Evolutionary conservation across 164 flowering plant genomes (phyloP).

Genomic region (Tetrastigma voinierianum): DNA sequence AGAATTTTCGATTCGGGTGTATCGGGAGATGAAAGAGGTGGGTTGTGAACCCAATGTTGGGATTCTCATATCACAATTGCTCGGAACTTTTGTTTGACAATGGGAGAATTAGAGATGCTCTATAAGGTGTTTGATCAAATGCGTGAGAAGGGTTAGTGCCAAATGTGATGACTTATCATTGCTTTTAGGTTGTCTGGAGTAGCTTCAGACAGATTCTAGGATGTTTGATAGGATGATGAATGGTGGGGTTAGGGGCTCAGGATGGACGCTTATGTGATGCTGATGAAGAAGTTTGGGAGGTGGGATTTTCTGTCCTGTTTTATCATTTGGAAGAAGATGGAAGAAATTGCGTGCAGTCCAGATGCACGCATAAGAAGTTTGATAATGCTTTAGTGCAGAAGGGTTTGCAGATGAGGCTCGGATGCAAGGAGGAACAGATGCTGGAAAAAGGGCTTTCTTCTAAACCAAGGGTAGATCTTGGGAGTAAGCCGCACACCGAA

Average conservation of each 20-base stretch:
- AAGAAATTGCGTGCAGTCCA: slow-evolving; percentile 71
- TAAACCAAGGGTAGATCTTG: slow-evolving; percentile 67
- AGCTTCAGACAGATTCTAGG: slow-evolving; percentile 70
- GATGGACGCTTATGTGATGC: slow-evolving; percentile 90
- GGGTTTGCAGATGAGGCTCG: slow-evolving; percentile 85
- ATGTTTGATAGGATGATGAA: slow-evolving; percentile 80
- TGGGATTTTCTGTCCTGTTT: slow-evolving; percentile 94
- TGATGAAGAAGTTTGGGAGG: slow-evolving; percentile 84
- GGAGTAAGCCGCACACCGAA: slow-evolving; percentile 16
- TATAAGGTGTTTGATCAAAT: slow-evolving; percentile 51
- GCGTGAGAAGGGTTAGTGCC: slow-evolving; percentile 60
- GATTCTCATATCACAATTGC: slow-evolving; percentile 65
- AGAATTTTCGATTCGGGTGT: slow-evolving; percentile 53
- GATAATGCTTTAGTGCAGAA: slow-evolving; percentile 86
- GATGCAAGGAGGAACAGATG: slow-evolving; percentile 86
- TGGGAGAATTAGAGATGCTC: slow-evolving; percentile 66
- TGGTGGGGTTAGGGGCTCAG: slow-evolving; percentile 58
- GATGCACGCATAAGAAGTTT: slow-evolving; percentile 77
- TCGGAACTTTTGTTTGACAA: slow-evolving; percentile 73
- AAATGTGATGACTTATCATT: slow-evolving; percentile 65
- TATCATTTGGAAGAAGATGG: slow-evolving; percentile 81
- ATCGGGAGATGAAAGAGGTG: slow-evolving; percentile 70
- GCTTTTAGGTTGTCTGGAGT: slow-evolving; percentile 60
- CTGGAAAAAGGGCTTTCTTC: slow-evolving; percentile 69
- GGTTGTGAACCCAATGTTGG: slow-evolving; percentile 70